A percentile compares a stretch with the other conserved stretches of the same genome.
These are phyloP conservation scores for Metschnikowia baotianmanensis DNA, from an alignment of 805 yeast genomes.

Conservation along the genomic window DNA sequence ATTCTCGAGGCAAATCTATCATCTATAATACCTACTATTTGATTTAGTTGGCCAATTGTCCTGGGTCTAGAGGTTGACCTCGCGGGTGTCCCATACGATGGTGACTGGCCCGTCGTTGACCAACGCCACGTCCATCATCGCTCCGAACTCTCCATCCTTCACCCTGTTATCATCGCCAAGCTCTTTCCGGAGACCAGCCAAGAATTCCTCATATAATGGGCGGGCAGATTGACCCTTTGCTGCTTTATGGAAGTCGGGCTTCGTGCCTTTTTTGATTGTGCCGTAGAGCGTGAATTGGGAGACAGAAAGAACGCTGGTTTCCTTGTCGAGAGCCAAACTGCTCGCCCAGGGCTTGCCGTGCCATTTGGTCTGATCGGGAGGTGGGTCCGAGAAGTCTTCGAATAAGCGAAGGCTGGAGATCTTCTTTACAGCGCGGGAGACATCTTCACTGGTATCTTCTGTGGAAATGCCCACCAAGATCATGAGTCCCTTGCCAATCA, in stretches of 20 bases:
- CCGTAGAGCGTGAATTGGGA: constrained; percentile 93
- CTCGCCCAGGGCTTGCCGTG: constrained; percentile 76
- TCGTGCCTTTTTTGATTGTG: constrained; percentile 82
- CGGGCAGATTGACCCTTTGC: constrained; percentile 69
- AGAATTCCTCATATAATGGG: constrained; percentile 52
- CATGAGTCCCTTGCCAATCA: constrained; percentile 74
- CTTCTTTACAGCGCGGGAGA: constrained; percentile 64
- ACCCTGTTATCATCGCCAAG: constrained; percentile 61
- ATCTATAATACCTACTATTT: neutral
- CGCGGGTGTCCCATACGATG: constrained; percentile 66
- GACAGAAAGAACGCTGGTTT: constrained; percentile 77
- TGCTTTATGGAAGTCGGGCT: constrained; percentile 92
- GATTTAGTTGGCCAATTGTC: neutral
- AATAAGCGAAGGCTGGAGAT: constrained; percentile 66
- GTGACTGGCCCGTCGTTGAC: constrained; percentile 95
- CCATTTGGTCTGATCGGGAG: constrained; percentile 42
- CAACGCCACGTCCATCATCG: constrained; percentile 91
- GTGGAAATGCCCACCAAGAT: constrained; percentile 81
- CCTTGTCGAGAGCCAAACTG: constrained; percentile 54
- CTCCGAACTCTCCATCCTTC: constrained; percentile 90
- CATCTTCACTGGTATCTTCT: constrained; percentile 75
- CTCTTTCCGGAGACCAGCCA: constrained; percentile 45
- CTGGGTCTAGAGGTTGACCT: constrained; percentile 1
- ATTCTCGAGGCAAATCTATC: neutral
- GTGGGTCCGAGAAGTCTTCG: constrained; percentile 53